Conservation (phyloP, 192 early-diverging fungal genomes). For the Umbelopsis sp. region DNA sequence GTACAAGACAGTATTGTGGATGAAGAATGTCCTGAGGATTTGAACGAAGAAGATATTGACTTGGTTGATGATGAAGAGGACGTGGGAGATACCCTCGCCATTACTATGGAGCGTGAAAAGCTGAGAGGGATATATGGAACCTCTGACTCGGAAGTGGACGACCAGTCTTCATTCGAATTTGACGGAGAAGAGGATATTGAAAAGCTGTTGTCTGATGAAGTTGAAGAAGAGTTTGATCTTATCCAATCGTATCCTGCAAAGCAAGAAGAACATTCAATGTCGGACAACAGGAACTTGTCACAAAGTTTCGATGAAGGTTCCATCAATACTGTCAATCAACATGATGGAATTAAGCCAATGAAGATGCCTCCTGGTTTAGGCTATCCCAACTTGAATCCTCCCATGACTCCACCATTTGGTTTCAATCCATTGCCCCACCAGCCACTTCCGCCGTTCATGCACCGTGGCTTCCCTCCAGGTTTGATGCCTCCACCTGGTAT, state of each 20-base stretch:
- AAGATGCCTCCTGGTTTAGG: slow-evolving; percentile 2
- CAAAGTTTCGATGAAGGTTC: neutral
- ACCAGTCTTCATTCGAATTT: slow-evolving; percentile 5
- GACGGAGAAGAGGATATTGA: neutral
- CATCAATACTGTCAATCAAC: neutral
- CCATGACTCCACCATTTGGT: slow-evolving; percentile 10
- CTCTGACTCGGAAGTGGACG: neutral
- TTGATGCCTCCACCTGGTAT: slow-evolving; percentile 32
- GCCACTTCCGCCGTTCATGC: slow-evolving; percentile 14
- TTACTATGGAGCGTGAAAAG: neutral
- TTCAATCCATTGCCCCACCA: slow-evolving; percentile 17
- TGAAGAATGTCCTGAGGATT: neutral
- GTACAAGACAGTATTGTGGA: neutral
- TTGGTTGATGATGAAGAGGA: neutral
- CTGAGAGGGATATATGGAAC: neutral
- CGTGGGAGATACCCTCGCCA: too few species aligned
- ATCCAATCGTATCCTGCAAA: neutral
- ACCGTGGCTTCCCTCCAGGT: slow-evolving; percentile 25
- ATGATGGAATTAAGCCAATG: neutral
- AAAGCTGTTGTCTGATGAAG: neutral
- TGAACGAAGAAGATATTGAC: neutral
- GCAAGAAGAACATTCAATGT: neutral
- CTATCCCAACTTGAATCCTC: neutral
- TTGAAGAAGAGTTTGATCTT: neutral
- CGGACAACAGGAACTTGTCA: neutral